A percentile compares a stretch with the other conserved stretches of the same genome.
Evolutionary conservation across 2,329 filamentous ascomycete species (phyloP).

Genomic region (Pestalotiopsis sp.): DNA sequence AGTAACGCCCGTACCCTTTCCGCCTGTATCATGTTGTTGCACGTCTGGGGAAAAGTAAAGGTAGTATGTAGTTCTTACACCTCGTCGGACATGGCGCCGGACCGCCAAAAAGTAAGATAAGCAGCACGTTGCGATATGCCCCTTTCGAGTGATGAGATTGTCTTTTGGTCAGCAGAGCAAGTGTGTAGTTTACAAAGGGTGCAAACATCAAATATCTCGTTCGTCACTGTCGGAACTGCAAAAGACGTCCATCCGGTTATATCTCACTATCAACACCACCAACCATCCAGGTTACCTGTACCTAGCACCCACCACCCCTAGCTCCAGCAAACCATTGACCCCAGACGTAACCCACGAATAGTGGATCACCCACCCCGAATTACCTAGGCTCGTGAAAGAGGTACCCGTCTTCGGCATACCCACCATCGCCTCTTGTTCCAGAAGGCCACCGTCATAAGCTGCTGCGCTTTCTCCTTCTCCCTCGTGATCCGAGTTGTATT

Average conservation of each 20-base stretch:
- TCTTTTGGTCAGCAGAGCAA: not conserved
- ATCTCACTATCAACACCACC: not conserved
- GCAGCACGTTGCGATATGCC: not conserved
- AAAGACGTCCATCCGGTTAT: not conserved
- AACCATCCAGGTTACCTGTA: not conserved
- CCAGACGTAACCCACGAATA: not conserved
- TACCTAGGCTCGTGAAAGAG: conserved; percentile 13
- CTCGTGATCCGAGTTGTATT: conserved; percentile 4
- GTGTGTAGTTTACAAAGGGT: not conserved
- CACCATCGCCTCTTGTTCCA: conserved; percentile 10
- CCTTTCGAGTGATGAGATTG: not conserved
- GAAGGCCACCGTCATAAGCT: conserved; percentile 13
- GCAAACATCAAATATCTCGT: no score
- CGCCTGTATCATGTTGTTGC: not conserved
- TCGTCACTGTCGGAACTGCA: not conserved
- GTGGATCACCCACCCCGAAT: conserved; percentile 8
- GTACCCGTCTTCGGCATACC: conserved; percentile 5
- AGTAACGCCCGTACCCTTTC: not conserved
- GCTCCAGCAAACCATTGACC: not conserved
- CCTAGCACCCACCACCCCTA: not conserved
- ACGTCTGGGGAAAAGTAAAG: not conserved
- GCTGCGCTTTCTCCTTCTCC: conserved; percentile 1
- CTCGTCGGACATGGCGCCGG: not conserved
- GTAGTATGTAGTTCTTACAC: not conserved
- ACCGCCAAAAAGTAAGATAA: not conserved